Conservation (phyloP, 192 early-diverging fungal genomes). For the Geranomyces variabilis region DNA sequence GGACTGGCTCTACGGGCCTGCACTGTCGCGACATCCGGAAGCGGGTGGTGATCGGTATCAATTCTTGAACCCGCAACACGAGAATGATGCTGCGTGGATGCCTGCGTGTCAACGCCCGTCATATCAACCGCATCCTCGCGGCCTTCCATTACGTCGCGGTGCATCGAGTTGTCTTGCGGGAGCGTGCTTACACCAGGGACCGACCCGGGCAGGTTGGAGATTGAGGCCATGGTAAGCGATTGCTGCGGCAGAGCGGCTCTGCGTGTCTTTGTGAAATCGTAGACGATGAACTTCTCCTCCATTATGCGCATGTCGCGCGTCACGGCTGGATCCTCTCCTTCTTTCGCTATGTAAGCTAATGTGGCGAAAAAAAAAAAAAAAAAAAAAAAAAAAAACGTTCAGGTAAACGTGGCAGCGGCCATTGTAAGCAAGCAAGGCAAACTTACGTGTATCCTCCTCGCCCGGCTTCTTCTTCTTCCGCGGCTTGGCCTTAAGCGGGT, state of each 20-base stretch:
- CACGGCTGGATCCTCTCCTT: conserved; percentile 42
- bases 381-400: background rate
- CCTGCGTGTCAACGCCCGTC: conserved; percentile 16
- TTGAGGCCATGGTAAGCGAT: conserved; percentile 1
- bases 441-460: conserved; percentile 36
- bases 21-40: background rate
- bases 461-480: conserved; percentile 58
- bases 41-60: background rate
- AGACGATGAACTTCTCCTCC: conserved; percentile 78
- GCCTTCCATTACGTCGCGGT: conserved; percentile 38
- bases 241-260: background rate
- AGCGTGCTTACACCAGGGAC: background rate
- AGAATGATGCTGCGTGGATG: background rate
- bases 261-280: conserved; percentile 68
- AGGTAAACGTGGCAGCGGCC: background rate
- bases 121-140: conserved; percentile 35
- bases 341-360: conserved; percentile 24
- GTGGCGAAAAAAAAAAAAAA: background rate
- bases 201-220: conserved; percentile 4
- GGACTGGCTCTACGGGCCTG: background rate
- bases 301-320: conserved; percentile 71
- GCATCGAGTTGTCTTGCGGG: conserved; percentile 13
- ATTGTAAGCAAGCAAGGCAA: background rate
- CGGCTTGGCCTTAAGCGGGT: conserved; percentile 82
- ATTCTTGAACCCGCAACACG: background rate